Percentiles rank a stretch among this genome's conserved stretches.
Conservation (phyloP, 345 rosid species). For the Viola odorata region DNA sequence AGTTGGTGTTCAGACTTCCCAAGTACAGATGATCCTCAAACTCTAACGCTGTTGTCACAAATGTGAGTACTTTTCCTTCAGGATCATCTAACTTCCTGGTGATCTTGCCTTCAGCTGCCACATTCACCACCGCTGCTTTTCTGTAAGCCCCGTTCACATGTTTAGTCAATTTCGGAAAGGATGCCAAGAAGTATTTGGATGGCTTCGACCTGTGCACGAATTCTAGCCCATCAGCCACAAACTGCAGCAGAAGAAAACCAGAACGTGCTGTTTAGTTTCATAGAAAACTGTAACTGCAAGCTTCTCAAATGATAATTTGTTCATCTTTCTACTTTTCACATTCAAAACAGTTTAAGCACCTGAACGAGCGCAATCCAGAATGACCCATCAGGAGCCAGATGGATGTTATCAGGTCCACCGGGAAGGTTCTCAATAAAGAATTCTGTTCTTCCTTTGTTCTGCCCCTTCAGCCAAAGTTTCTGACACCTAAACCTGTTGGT, state of each 20-base stretch:
- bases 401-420: conserved; percentile 47
- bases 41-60: conserved; percentile 48
- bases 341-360: conserved; percentile 12
- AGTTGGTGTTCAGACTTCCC: conserved; percentile 39
- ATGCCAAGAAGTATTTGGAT: conserved; percentile 30
- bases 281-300: background rate
- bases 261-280: background rate
- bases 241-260: conserved; percentile 17
- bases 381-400: conserved; percentile 52
- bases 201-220: conserved; percentile 38
- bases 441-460: conserved; percentile 32
- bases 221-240: conserved; percentile 19
- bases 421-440: conserved; percentile 43
- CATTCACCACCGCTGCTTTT: conserved; percentile 36
- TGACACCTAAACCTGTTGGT: conserved; percentile 37
- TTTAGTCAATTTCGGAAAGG: conserved; percentile 18
- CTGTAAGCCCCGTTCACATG: background rate
- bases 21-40: conserved; percentile 44
- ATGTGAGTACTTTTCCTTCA: conserved; percentile 27
- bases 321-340: too few relatives aligned
- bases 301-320: too few relatives aligned
- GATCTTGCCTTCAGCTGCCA: conserved; percentile 38
- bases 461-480: conserved; percentile 45
- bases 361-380: conserved; percentile 43
- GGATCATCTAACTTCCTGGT: conserved; percentile 39